Evolutionary conservation across 2,329 filamentous ascomycete species (phyloP), one percentile per base, ranked within the genome.

Genomic region (Cytospora leucostoma): DNA sequence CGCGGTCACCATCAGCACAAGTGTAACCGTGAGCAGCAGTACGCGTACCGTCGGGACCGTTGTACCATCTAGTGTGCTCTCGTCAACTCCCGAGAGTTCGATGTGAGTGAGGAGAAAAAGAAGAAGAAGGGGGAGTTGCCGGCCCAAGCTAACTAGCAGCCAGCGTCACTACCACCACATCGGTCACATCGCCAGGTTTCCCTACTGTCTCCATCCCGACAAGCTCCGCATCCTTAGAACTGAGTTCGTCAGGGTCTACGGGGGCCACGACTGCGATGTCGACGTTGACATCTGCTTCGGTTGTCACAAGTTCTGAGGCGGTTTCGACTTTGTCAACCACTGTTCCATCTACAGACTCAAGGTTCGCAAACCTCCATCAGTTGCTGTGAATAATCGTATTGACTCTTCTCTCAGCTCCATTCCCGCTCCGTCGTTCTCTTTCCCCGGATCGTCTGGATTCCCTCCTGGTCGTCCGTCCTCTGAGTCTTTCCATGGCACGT

Each of bases 241-340:
- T 19, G 47, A 62, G 44, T 35, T 33, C 44, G 17, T 59, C 55
- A 7, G 32, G 19, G n/a, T n/a, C 52, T 3, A 38, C 44, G 33
- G 51, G 35, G 12, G 19, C 51, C 7, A 59, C 21, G 13, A 65
- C 55, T 12, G 40, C 56, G 5, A 56, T 38, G 7, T 37, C 19
- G 2, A 58, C 32, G n/a, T 40, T 58, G 1, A 59, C 56, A n/a
- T 62, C 63, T 19, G 35, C 56, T 32, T 13, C 37, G 11, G 17
- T 57, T 37, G 54, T 57, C 37, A 56, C 63, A 44, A 53, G 34
- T 19, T 56, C 63, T 37, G 35, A 56, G 10, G 40, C 51, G 17
- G 33, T 52, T 17, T 55, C 34, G 15, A 65, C 63, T 27, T 13
- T 54, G 12, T 52, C 63, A 21, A 40, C 55, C 27, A 32, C n/a